Percentiles rank a stretch among this genome's conserved stretches.
These are phyloP conservation scores for Parietaria judaica DNA, from an alignment of 306 rosid genomes.

Conservation along the genomic window DNA sequence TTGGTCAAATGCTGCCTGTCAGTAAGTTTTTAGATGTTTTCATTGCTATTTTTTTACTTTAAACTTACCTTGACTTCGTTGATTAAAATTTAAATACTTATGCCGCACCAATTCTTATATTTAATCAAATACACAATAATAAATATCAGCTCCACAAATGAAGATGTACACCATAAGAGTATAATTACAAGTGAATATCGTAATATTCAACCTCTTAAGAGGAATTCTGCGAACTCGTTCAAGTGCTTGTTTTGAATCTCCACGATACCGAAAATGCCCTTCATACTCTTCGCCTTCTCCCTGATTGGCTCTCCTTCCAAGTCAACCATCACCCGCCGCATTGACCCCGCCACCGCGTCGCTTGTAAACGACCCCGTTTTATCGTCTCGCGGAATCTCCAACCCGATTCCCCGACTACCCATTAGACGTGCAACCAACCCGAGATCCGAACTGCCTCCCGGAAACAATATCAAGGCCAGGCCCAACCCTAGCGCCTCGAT, in stretches of 20 bases:
- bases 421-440: conserved; percentile 8
- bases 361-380: conserved; percentile 12
- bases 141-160: too few relatives aligned
- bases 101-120: too few relatives aligned
- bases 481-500: conserved; percentile 16
- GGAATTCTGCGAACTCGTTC: background rate
- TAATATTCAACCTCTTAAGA: background rate
- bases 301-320: conserved; percentile 3
- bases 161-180: too few relatives aligned
- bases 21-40: too few relatives aligned
- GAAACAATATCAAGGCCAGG: conserved; percentile 8
- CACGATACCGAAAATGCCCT: conserved; percentile 1
- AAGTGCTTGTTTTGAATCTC: conserved; percentile 1
- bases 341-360: conserved; percentile 8
- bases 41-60: too few relatives aligned
- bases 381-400: conserved; percentile 6
- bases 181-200: too few relatives aligned
- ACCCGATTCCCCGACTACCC: background rate
- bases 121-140: too few relatives aligned
- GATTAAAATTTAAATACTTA: too few relatives aligned
- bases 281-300: conserved; percentile 12
- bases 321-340: conserved; percentile 15
- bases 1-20: too few relatives aligned
- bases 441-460: conserved; percentile 11
- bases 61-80: too few relatives aligned